A percentile compares a stretch with the other conserved stretches of the same genome.
phyloP scores from a whole-genome alignment of 352 stramenopile genomes.

The Plasmopara halstedii region DNA sequence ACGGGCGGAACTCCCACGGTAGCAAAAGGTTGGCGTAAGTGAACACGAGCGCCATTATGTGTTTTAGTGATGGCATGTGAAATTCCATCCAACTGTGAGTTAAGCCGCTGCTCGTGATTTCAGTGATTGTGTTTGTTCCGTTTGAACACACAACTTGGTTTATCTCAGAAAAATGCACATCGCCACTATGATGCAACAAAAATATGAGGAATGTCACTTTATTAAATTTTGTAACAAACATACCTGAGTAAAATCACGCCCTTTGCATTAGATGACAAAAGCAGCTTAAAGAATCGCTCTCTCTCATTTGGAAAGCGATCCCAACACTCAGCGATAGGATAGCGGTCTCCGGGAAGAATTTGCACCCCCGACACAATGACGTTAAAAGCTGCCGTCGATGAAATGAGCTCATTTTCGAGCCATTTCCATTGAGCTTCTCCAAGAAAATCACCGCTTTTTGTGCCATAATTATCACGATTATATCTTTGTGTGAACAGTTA shows the following conservation, averaged over 20 bases:
- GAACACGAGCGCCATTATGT: constrained; percentile 54
- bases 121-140: constrained; percentile 51
- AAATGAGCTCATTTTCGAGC: constrained; percentile 73
- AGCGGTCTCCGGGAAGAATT: constrained; percentile 76
- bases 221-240: too few relatives aligned
- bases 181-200: constrained; percentile 44
- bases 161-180: constrained; percentile 91
- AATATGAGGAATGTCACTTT: too few relatives aligned
- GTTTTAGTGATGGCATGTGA: constrained; percentile 40
- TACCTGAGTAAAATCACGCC: constrained; percentile 85
- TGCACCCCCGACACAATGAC: constrained; percentile 91
- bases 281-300: constrained; percentile 74
- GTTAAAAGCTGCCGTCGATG: constrained; percentile 85
- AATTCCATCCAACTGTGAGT: constrained; percentile 91
- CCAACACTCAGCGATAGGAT: constrained; percentile 85
- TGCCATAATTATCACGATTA: constrained; percentile 70
- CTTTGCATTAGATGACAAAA: constrained; percentile 78
- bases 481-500: constrained; percentile 33
- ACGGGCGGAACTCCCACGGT: constrained; percentile 70
- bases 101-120: constrained; percentile 90
- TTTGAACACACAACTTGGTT: constrained; percentile 86
- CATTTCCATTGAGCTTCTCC: constrained; percentile 76
- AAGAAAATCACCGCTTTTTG: constrained; percentile 57
- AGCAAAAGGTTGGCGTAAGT: constrained; percentile 67
- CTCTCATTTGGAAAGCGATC: constrained; percentile 76